These are phyloP conservation scores for Lactifluus subvellereus DNA, from an alignment of 768 basidiomycete genomes.

Conservation along the genomic window DNA sequence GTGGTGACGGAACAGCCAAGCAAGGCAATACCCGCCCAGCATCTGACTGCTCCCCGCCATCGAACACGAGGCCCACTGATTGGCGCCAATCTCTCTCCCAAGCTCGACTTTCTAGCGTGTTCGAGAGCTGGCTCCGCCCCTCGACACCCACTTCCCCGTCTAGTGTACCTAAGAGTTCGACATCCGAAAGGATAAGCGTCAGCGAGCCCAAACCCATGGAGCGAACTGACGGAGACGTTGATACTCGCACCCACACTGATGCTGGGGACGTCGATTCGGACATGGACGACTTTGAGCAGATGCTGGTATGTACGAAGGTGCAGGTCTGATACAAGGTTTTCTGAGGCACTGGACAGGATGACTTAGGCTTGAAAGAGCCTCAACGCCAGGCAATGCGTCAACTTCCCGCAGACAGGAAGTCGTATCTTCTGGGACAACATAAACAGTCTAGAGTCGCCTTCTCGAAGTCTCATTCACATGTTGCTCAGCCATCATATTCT, in stretches of 20 bases:
- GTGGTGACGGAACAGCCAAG: constrained; percentile 57
- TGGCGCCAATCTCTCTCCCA: constrained; percentile 52
- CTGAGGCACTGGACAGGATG: constrained; percentile 44
- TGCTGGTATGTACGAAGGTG: constrained; percentile 49
- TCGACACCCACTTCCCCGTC: constrained; percentile 36
- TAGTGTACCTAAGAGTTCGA: constrained; percentile 26
- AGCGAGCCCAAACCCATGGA: constrained; percentile 66
- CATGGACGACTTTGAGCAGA: constrained; percentile 51
- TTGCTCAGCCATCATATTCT: constrained; percentile 36
- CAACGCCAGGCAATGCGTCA: constrained; percentile 57
- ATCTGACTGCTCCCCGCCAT: constrained; percentile 19
- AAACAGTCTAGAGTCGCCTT: constrained; percentile 36
- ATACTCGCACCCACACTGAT: constrained; percentile 28
- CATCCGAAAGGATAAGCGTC: constrained; percentile 47
- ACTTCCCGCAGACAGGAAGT: constrained; percentile 58
- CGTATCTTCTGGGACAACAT: constrained; percentile 57
- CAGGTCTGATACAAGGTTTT: constrained; percentile 7
- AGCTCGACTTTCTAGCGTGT: constrained; percentile 56
- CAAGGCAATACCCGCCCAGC: constrained; percentile 33
- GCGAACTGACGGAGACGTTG: constrained; percentile 28
- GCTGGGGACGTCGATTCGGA: constrained; percentile 36
- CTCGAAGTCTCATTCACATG: constrained; percentile 29
- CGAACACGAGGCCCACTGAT: constrained; percentile 34
- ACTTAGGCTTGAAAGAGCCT: constrained; percentile 67
- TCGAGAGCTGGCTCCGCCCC: constrained; percentile 57